Conservation (phyloP, 148 eudicot species). For the Limonium bicolor region DNA sequence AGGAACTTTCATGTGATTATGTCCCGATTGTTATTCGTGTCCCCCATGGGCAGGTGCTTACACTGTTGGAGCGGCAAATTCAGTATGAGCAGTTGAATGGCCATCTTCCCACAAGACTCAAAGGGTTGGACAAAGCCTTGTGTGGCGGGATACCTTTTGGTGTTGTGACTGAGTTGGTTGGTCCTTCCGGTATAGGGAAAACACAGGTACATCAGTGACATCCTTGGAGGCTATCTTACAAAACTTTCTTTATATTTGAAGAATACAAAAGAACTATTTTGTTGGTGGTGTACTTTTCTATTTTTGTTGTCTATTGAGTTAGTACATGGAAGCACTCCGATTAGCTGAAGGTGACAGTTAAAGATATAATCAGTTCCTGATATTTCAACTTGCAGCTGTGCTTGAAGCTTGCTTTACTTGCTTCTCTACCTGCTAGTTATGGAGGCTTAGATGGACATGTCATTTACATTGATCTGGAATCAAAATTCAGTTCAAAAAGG, state of each 20-base stretch:
- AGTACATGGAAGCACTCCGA: too few species aligned
- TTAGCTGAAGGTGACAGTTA: too few species aligned
- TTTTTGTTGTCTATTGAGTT: neutral
- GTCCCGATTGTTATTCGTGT: neutral
- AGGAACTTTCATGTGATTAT: neutral
- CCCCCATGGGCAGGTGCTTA: conserved; percentile 28
- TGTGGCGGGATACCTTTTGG: conserved; percentile 94
- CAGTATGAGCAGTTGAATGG: conserved; percentile 52
- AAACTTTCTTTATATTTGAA: neutral
- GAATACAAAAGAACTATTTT: neutral
- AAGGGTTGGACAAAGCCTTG: conserved; percentile 65
- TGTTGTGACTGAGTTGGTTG: conserved; percentile 79
- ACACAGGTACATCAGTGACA: conserved; percentile 63
- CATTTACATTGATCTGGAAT: conserved; percentile 78
- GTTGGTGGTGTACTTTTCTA: neutral
- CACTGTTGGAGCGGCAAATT: conserved; percentile 38
- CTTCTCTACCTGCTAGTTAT: conserved; percentile 59
- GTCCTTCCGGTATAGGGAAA: conserved; percentile 90
- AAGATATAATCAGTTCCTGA: too few species aligned
- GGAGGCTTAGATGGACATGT: conserved; percentile 80
- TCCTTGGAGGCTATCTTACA: too few species aligned
- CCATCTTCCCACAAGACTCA: conserved; percentile 69
- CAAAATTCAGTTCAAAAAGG: conserved; percentile 88
- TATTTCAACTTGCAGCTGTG: conserved; percentile 47
- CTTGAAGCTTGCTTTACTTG: conserved; percentile 70